Evolutionary conservation across 192 early-diverging fungal genomes (phyloP), one percentile per base, ranked within the genome.

Genomic region (Backusella liffmaniae): DNA sequence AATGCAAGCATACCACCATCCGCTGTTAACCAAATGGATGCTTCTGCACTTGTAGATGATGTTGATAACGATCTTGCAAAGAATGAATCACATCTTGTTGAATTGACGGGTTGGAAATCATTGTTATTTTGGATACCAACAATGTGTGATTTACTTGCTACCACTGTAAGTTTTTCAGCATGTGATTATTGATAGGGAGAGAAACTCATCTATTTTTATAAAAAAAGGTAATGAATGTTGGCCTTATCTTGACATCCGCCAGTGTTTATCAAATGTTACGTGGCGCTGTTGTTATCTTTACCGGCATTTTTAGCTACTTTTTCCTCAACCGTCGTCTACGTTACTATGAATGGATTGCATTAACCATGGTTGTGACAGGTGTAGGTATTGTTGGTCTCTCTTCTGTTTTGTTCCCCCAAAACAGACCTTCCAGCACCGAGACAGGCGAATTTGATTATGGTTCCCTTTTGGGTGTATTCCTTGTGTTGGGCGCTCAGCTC

Each of bases 191-290:
- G 42, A 44, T 44, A 44, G 15, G 15, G 37, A 10, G 37, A 10
- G 37, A 39, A 44, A 44, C 42, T 44, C 12, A 44, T 44, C 15
- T 12, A 13, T 16, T 44, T 44, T 44, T 44, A 26, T 13, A 44
- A 42, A 44, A 44, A 67, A 73, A 91, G 90, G 83, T 99, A 32
- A 99, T 99, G 97, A 99, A 97, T 77, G 91, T 99, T 39, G 97
- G 97, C n/a, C 84, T 99, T 71, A 90, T 99, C 72, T 95, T 94
- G 76, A 93, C 93, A 37, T 86, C 93, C 5, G 94, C 95, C 1
- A 95, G 93, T 1, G 92, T 98, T 13, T 98, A 97, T 85, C 95
- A 97, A 84, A 97, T 97, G 97, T 86, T 99, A 35, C 91, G 97
- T 30, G 97, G 97, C n/a, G 92, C 93, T 2, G 93, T 98, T 42